Percentiles rank a stretch among this genome's conserved stretches.
phyloP scores from a whole-genome alignment of 352 stramenopile genomes.

The Globisporangium nunn region DNA sequence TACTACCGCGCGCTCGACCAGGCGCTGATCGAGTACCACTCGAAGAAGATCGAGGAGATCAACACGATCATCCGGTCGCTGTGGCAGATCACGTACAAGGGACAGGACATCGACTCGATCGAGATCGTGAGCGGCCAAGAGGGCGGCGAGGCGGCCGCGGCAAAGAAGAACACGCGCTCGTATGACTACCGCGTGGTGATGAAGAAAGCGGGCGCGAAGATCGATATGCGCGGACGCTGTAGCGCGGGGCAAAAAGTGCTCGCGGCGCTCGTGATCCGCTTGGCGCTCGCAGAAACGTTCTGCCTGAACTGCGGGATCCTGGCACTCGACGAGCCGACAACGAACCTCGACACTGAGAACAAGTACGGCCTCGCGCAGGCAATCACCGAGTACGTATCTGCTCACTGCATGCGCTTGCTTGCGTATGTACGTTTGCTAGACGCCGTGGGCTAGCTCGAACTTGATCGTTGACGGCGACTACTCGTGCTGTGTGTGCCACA shows the following conservation, averaged over 20 bases:
- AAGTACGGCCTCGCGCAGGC: conserved; percentile 89
- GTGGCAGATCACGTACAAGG: conserved; percentile 98
- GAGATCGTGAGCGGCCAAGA: conserved; percentile 95
- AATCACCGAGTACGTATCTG: conserved; percentile 70
- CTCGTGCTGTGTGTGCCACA: conserved; percentile 9
- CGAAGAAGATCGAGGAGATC: conserved; percentile 98
- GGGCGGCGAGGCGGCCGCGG: conserved; percentile 27
- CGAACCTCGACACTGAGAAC: conserved; percentile 96
- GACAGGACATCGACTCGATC: conserved; percentile 99
- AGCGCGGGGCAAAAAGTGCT: conserved; percentile 96
- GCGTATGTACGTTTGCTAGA: too few relatives aligned
- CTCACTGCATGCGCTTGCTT: neutral
- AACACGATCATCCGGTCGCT: conserved; percentile 98
- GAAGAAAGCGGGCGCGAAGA: conserved; percentile 91
- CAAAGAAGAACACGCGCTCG: conserved; percentile 47
- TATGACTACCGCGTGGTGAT: conserved; percentile 99
- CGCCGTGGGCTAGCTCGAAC: too few relatives aligned
- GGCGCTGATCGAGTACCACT: conserved; percentile 96
- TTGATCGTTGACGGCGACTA: neutral
- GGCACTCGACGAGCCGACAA: conserved; percentile 98
- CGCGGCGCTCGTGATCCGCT: conserved; percentile 95
- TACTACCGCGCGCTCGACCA: conserved; percentile 96
- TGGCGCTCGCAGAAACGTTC: conserved; percentile 98
- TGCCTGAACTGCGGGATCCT: conserved; percentile 98
- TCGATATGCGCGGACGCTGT: conserved; percentile 99